These are phyloP conservation scores for Euptelea pleiosperma DNA, from an alignment of 164 flowering plant genomes.

Conservation along the genomic window DNA sequence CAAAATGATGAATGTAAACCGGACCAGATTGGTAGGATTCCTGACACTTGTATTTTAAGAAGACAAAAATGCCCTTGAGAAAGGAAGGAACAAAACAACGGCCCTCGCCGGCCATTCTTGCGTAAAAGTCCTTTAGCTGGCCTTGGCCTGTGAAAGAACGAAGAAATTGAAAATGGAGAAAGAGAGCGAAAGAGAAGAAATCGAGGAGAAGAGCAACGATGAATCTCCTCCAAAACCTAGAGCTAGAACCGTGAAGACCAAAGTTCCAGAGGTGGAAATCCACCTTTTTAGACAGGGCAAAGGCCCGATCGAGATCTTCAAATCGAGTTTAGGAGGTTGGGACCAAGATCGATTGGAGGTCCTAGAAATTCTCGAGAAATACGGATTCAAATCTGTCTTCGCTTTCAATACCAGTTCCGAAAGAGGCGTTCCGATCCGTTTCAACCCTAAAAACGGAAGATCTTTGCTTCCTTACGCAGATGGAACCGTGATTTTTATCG, in stretches of 20 bases:
- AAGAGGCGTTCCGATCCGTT: conserved; percentile 54
- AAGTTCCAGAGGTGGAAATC: conserved; percentile 50
- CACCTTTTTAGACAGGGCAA: conserved; percentile 42
- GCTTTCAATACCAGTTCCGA: conserved; percentile 40
- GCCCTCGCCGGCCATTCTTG: no score
- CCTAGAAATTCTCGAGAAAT: conserved; percentile 47
- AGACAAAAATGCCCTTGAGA: no score
- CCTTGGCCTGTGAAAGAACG: no score
- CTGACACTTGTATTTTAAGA: no score
- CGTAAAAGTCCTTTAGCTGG: no score
- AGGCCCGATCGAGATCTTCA: conserved; percentile 58
- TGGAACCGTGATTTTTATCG: conserved; percentile 45
- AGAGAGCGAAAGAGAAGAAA: conserved; percentile 12
- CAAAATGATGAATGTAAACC: no score
- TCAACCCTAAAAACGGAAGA: conserved; percentile 44
- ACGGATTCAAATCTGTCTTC: conserved; percentile 43
- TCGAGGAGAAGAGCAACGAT: conserved; percentile 9
- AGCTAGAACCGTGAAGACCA: conserved; percentile 27
- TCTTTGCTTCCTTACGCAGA: conserved; percentile 46
- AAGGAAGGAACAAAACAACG: no score
- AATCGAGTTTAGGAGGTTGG: conserved; percentile 49
- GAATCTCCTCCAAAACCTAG: conserved; percentile 9
- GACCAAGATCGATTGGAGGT: conserved; percentile 57
- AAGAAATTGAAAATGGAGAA: conserved; percentile 14
- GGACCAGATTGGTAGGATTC: no score